Conservation (phyloP, 164 flowering plant species). For the Aristolochia fimbriata region DNA sequence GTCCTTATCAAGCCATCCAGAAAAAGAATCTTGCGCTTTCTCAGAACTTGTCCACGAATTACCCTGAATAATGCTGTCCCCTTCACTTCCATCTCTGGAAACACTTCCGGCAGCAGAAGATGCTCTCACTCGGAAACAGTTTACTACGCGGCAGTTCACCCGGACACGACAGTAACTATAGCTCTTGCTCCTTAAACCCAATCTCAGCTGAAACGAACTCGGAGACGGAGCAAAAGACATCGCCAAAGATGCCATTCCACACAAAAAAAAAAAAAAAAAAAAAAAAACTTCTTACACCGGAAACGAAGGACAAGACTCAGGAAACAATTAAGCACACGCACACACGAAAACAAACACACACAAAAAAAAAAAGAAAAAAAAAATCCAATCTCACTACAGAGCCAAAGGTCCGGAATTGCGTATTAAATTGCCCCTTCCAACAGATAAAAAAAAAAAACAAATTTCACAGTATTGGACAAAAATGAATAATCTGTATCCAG, state of each 20-base stretch:
- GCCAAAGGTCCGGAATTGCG: too few relatives aligned
- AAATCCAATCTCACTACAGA: too few relatives aligned
- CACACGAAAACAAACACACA: too few relatives aligned
- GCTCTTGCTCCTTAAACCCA: slow-evolving; percentile 29
- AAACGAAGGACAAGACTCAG: too few relatives aligned
- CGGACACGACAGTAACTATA: slow-evolving; percentile 14
- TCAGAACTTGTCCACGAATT: slow-evolving; percentile 21
- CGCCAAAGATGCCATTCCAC: slow-evolving; percentile 35
- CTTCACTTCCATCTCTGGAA: slow-evolving; percentile 8
- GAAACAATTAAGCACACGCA: too few relatives aligned
- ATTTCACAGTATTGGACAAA: too few relatives aligned
- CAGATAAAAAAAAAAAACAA: too few relatives aligned
- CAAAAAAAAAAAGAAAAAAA: too few relatives aligned
- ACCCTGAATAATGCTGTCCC: slow-evolving; percentile 12
- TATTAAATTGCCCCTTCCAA: too few relatives aligned
- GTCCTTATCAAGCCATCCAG: slow-evolving; percentile 27
- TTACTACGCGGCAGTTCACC: slow-evolving; percentile 5
- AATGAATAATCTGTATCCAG: too few relatives aligned
- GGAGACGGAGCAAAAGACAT: slow-evolving; percentile 30
- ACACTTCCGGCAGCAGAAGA: slow-evolving; percentile 11
- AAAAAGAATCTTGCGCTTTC: slow-evolving; percentile 21
- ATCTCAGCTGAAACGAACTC: slow-evolving; percentile 59
- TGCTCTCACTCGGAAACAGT: slow-evolving; percentile 13
- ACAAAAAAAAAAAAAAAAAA: background rate
- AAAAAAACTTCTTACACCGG: background rate